Evolutionary conservation across 2,329 filamentous ascomycete genomes (phyloP).

Genomic region (Cercospora zeae-maydis): DNA sequence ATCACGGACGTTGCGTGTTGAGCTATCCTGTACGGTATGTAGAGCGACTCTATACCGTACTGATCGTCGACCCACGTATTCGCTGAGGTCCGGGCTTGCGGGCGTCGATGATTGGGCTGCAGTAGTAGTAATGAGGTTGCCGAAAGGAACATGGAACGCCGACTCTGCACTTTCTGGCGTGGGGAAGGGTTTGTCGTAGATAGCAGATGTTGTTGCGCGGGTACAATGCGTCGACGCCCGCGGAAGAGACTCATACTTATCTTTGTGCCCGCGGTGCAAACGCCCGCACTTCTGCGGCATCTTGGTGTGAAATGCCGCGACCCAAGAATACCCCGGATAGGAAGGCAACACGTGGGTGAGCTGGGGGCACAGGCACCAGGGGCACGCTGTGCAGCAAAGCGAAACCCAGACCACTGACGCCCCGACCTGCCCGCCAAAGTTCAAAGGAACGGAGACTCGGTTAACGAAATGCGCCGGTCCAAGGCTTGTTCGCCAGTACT

Average conservation of each 20-base stretch:
- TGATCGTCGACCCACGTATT: background rate
- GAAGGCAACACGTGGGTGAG: background rate
- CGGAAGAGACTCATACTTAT: background rate
- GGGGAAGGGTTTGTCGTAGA: too few relatives aligned
- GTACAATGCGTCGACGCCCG: background rate
- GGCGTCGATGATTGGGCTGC: background rate
- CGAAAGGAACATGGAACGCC: background rate
- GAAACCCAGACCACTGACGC: background rate
- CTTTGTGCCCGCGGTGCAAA: background rate
- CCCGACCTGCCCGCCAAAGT: background rate
- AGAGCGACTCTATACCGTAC: background rate
- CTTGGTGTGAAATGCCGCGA: slow-evolving; percentile 1
- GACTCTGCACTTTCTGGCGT: background rate
- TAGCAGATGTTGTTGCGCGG: background rate
- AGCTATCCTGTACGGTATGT: background rate
- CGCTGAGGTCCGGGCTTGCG: background rate
- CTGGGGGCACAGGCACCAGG: background rate
- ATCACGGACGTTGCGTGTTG: background rate
- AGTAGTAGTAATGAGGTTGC: slow-evolving; percentile 1
- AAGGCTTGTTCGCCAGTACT: too few relatives aligned
- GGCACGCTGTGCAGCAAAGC: background rate
- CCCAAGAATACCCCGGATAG: slow-evolving; percentile 1
- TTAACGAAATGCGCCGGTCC: slow-evolving; percentile 2
- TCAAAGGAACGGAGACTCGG: background rate
- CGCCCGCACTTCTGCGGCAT: background rate